Evolutionary conservation across 176 grass and related monocot species (phyloP).

Genomic region (Eleusine indica): DNA sequence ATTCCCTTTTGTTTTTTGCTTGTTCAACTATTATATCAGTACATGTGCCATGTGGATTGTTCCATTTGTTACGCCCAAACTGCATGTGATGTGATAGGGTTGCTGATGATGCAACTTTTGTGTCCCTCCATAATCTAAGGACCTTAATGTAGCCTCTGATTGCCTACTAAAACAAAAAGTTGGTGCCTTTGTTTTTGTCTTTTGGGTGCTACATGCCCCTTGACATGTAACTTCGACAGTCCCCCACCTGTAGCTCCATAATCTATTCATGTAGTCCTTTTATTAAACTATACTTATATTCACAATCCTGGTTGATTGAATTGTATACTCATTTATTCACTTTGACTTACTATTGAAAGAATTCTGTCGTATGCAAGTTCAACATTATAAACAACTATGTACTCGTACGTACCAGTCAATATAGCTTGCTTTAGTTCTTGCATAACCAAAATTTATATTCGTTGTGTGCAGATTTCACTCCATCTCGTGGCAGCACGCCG

Average conservation of each 20-base stretch:
- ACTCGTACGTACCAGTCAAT: neutral
- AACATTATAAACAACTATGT: constrained; percentile 26
- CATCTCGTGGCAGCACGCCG: constrained; percentile 82
- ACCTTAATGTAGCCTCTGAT: constrained; percentile 33
- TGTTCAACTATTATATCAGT: constrained; percentile 14
- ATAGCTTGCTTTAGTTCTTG: constrained; percentile 20
- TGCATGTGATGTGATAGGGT: constrained; percentile 48
- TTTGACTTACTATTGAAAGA: constrained; percentile 13
- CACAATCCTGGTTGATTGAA: neutral
- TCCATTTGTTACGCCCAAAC: constrained; percentile 17
- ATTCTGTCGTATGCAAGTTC: constrained; percentile 12
- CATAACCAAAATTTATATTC: neutral
- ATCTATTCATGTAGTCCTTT: constrained; percentile 42
- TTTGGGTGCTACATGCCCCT: constrained; percentile 35
- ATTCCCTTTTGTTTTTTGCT: constrained; percentile 17
- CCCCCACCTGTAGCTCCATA: constrained; percentile 28
- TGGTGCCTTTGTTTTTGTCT: constrained; percentile 39
- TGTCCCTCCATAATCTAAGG: constrained; percentile 36
- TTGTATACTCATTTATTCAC: neutral
- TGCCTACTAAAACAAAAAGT: constrained; percentile 47
- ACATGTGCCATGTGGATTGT: constrained; percentile 41
- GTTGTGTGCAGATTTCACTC: constrained; percentile 81
- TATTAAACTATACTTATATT: neutral
- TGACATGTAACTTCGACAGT: constrained; percentile 23
- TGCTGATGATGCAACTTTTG: constrained; percentile 35